Base-by-base conservation (phyloP, 805 yeast species). In the Yarrowia phangngaensis region DNA sequence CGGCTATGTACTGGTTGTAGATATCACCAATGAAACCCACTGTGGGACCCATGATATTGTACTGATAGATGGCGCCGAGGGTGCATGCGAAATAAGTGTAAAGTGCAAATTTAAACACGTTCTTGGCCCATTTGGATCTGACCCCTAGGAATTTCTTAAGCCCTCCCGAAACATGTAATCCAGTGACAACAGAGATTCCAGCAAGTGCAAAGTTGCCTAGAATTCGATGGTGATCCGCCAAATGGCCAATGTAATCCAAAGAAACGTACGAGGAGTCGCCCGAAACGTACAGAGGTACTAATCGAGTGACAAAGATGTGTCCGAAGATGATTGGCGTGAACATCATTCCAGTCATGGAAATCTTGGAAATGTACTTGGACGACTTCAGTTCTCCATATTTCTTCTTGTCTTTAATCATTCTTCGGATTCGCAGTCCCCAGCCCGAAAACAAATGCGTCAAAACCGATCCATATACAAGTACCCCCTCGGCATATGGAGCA, bases 211-310 rank as follows among this genome's bases (percentile, higher is more conserved):
- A 45, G 50, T 32, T 33, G 19, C 40, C 38, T 13, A 45, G 40
- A 8, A 32, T 6, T 6, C 63, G 62, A 1, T 67, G 68, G 13
- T 52, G 38, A 16, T 57, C 52, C 8, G 73, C 47, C 2, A 68
- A 57, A 53, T 72, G 71, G 0, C 78, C 57, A 6, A 82, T 65
- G 57, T 69, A 82, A 4, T 72, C 70, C 40, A 82, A 60, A 35
- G 65, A 70, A 13, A 83, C 61, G 50, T 74, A 65, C 1, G 80
- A 70, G 2, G 82, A 75, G 58, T 81, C 88, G 0, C 84, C 87
- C 52, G 80, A 84, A 1, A 79, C 65, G 2, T 56, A 11, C 15
- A 67, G 32, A 0, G 90, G 87, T 0, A 66, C 65, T 4, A 71
- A 28, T 50, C 84, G 66, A 53, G 73, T 69, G 41, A 70, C 70